Base-by-base conservation (phyloP, 345 rosid genomes). In the Moricandia moricandioides region DNA sequence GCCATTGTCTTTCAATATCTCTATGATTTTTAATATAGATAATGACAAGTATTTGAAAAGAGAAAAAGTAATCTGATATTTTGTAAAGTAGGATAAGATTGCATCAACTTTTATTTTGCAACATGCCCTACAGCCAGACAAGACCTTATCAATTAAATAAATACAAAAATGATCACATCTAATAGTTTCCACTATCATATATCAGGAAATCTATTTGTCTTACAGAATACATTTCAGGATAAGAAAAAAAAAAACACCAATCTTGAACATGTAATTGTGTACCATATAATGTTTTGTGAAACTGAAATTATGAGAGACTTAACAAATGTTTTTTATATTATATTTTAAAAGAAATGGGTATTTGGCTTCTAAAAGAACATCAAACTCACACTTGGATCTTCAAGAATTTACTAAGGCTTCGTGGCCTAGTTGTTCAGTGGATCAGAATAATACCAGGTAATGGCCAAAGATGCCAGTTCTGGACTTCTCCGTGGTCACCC, bases 281-380 rank as follows among this genome's bases (percentile, higher is more conserved):
- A 59, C 64, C 24, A 30, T 30, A n/a, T 59, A 40, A n/a, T 60
- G 64, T 55, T 60, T 60, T 60, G 11, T 31, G 7, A 62, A 67
- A 35, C 33, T 2, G 24, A 26, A 18, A 51, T 60, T 34, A 27
- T 35, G 24, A 54, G 49, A 62, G 59, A 54, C 75, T 24, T 47
- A 55, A 57, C 58, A 64, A 57, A 34, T 43, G 43, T 5, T 55
- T 55, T 21, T 11, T 45, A 11, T 24, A 2, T 14, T 16, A 14
- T 56, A 33, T 54, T 61, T 86, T 75, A 93, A 34, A 89, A 80
- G 83, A 93, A 93, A 87, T 93, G 98, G 89, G n/a, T n/a, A n/a
- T n/a, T n/a, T n/a, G n/a, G n/a, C n/a, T n/a, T n/a, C n/a, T n/a
- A n/a, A n/a, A n/a, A n/a, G n/a, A n/a, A n/a, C n/a, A n/a, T n/a